Base-by-base conservation (phyloP, 495 filamentous ascomycete species). In the Tuber magnatum region DNA sequence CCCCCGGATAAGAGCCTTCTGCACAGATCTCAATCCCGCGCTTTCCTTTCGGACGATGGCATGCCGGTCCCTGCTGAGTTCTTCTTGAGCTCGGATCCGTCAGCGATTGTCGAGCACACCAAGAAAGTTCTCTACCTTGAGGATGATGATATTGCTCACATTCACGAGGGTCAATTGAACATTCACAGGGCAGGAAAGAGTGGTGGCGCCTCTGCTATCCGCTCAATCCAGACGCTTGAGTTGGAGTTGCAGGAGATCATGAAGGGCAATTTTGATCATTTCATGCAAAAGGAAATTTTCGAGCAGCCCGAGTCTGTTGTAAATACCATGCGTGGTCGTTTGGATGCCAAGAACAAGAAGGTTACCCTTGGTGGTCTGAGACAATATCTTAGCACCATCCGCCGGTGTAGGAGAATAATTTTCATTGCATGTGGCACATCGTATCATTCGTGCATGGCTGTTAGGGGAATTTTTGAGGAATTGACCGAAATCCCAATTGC, bases 211-310 rank as follows among this genome's bases (percentile, higher is more conserved):
- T 97, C 93, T 83, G 97, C 97, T 83, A 94, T 98, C 73, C 93
- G 95, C 82, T 92, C 92, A 72, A 99, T 99, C 84, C 95, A 99
- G 87, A 99, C 95, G 68, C 89, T 99, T 73, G 95, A 99, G 86
- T 90, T 99, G 61, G 93, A 99, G 88, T 90, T 99, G 73, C 95
- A 99, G 86, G 95, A 99, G 86, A 99, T 99, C 85, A 99, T 99
- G 95, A 99, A 98, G 89, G 95, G 95, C 83, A 96, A 94, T 82
- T 99, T 98, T 85, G 95, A 99, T 83, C 95, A 99, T 85, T 99
- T 97, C 88, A 99, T 99, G 95, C 96, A 99, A 84, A 99, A 99
- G 88, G 95, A 99, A 84, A 99, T 99, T 82, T 99, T 98, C 85
- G 95, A 99, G 86, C 95, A 99, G 86, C 95, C 95, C 75, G 95